These are phyloP conservation scores for Citrullus colocynthis DNA, from an alignment of 306 rosid genomes.

Conservation along the genomic window DNA sequence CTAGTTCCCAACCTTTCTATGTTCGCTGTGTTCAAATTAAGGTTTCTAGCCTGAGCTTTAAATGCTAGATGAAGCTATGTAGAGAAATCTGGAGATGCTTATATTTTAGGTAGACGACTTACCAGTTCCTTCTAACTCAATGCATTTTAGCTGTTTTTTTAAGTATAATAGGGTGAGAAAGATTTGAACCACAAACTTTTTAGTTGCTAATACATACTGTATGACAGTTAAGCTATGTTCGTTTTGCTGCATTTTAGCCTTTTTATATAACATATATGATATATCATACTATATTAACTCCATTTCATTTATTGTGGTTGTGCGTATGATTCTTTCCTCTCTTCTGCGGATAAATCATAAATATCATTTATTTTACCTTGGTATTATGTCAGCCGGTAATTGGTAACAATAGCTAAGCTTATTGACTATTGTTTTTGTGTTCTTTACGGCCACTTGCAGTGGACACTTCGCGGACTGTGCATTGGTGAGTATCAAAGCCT, in stretches of 20 bases:
- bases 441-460: slow-evolving; percentile 25
- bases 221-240: too few species aligned
- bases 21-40: neutral
- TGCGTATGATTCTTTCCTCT: too few species aligned
- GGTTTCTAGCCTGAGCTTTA: neutral
- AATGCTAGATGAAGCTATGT: neutral
- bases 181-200: too few species aligned
- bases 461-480: slow-evolving; percentile 97
- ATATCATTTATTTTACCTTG: neutral
- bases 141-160: neutral
- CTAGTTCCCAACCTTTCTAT: neutral
- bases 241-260: neutral
- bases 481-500: slow-evolving; percentile 42
- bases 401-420: neutral
- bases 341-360: neutral
- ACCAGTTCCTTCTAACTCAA: neutral
- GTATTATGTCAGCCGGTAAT: neutral
- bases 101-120: neutral
- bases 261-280: too few species aligned
- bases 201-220: too few species aligned
- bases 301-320: neutral
- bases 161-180: too few species aligned
- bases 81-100: neutral
- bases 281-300: neutral
- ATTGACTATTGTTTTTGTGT: neutral